Conservation (phyloP, 768 basidiomycete genomes). For the Lyophyllum decastes region DNA sequence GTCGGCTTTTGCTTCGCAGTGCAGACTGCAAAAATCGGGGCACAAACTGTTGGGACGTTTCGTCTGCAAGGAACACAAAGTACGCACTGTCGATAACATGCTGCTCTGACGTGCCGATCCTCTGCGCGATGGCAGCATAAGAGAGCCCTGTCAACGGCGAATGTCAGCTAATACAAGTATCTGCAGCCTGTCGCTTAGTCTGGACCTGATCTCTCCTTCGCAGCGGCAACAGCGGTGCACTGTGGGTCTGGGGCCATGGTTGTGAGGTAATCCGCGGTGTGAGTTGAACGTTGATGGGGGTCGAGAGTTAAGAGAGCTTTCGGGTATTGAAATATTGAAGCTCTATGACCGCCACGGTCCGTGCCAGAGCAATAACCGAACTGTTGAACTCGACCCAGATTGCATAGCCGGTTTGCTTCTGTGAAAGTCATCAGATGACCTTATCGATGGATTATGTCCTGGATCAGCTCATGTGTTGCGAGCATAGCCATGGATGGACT, state of each 20-base stretch:
- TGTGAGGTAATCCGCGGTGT: background rate
- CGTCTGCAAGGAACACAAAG: background rate
- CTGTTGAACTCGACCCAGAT: background rate
- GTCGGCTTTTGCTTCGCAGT: slow-evolving; percentile 44
- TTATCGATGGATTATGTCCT: slow-evolving; percentile 8
- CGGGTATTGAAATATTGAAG: background rate
- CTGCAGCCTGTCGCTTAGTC: background rate
- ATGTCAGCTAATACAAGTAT: background rate
- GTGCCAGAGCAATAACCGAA: background rate
- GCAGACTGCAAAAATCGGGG: slow-evolving; percentile 43
- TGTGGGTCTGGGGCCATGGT: slow-evolving; percentile 40
- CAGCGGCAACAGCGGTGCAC: slow-evolving; percentile 59
- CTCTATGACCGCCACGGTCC: background rate
- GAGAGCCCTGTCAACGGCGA: slow-evolving; percentile 39
- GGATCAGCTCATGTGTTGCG: background rate
- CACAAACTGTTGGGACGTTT: background rate
- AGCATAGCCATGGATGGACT: background rate
- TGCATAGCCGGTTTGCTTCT: background rate
- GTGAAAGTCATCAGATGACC: slow-evolving; percentile 12
- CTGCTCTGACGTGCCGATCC: slow-evolving; percentile 41
- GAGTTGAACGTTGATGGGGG: background rate
- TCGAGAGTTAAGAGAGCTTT: background rate
- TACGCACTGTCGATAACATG: slow-evolving; percentile 57
- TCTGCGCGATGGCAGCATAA: slow-evolving; percentile 48
- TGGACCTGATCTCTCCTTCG: slow-evolving; percentile 50